Percentiles rank a stretch among this genome's conserved stretches.
phyloP scores from a whole-genome alignment of 495 filamentous ascomycete species.

The Aspergillus wentii region DNA sequence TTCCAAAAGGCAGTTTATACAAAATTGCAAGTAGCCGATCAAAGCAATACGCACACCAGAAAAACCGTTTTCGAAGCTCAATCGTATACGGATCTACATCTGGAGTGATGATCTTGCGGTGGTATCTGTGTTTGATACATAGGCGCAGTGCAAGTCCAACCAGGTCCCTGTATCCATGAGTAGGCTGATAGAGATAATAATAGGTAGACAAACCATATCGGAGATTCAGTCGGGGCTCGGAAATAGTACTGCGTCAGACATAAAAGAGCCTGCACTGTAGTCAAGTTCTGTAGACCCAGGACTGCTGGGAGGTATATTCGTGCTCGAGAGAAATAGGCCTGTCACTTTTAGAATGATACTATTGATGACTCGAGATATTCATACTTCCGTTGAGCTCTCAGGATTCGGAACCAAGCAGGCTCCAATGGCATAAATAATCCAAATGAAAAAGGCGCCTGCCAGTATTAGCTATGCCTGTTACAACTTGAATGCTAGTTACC shows the following conservation, averaged over 20 bases:
- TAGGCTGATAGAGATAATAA: neutral
- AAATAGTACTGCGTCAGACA: constrained; percentile 10
- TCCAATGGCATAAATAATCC: constrained; percentile 12
- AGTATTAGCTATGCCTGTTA: neutral
- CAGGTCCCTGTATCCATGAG: constrained; percentile 2
- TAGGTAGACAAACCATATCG: neutral
- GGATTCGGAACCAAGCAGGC: constrained; percentile 9
- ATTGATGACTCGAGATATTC: neutral
- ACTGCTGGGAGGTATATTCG: constrained; percentile 6
- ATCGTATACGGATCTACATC: constrained; percentile 3
- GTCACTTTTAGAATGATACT: neutral
- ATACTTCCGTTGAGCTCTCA: constrained; percentile 6
- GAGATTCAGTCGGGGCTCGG: constrained; percentile 3
- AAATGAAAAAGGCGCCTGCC: constrained; percentile 8
- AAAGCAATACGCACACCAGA: constrained; percentile 14
- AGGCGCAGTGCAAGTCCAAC: constrained; percentile 6
- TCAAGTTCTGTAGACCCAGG: constrained; percentile 5
- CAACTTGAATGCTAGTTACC: neutral
- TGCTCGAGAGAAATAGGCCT: constrained; percentile 10
- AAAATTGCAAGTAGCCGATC: constrained; percentile 8
- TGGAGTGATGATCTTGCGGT: constrained; percentile 2
- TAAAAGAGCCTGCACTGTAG: constrained; percentile 8
- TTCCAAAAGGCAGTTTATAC: constrained; percentile 10
- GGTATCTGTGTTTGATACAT: constrained; percentile 7
- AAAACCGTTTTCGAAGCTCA: constrained; percentile 10